Evolutionary conservation across 2,329 filamentous ascomycete species (phyloP).

Genomic region (Aspergillus ruber): DNA sequence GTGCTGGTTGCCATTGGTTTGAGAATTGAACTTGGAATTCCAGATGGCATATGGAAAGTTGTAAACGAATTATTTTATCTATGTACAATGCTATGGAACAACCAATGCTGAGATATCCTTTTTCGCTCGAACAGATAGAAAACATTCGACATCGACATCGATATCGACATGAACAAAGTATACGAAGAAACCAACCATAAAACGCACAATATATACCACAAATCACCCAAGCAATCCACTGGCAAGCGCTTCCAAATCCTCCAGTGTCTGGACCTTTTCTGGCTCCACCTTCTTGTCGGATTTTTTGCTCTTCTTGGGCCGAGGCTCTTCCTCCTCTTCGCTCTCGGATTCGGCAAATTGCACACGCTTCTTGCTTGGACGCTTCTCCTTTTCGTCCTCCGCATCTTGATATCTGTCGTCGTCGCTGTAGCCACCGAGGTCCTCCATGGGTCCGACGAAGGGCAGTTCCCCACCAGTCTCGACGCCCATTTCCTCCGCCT

Average conservation of each 20-base stretch:
- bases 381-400: conserved; percentile 18
- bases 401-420: conserved; percentile 3
- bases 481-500: conserved; percentile 20
- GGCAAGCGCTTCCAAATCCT: conserved; percentile 43
- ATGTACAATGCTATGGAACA: background rate
- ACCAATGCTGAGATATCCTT: background rate
- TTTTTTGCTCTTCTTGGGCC: conserved; percentile 22
- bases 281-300: conserved; percentile 15
- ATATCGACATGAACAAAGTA: conserved; percentile 5
- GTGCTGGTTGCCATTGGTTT: too few relatives aligned
- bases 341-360: conserved; percentile 27
- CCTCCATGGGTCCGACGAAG: conserved; percentile 14
- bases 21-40: too few relatives aligned
- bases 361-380: conserved; percentile 36
- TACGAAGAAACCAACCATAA: background rate
- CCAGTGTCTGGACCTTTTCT: conserved; percentile 38
- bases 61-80: background rate
- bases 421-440: conserved; percentile 6
- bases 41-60: too few relatives aligned
- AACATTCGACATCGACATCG: conserved; percentile 4
- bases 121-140: conserved; percentile 13
- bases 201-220: conserved; percentile 4
- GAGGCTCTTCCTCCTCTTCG: conserved; percentile 21
- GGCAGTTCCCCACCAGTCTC: conserved; percentile 10
- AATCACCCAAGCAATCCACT: conserved; percentile 35